Conservation (phyloP, 495 filamentous ascomycete species). For the Tuber borchii region DNA sequence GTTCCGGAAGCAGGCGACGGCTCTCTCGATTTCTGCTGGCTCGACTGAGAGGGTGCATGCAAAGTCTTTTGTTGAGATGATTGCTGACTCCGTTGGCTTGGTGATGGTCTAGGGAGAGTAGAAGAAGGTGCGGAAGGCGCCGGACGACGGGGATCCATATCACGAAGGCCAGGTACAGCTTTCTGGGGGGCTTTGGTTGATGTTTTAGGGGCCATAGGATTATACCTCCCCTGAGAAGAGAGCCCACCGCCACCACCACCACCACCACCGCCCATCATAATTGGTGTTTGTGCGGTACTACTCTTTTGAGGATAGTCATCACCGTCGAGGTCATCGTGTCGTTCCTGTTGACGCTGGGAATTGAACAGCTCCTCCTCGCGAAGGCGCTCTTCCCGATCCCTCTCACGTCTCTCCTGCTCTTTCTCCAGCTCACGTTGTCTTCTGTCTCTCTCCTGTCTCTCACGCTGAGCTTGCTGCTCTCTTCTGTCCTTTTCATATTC, state of each 20-base stretch:
- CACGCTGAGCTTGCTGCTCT: conserved; percentile 39
- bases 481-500: conserved; percentile 37
- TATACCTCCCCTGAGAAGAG: conserved; percentile 60
- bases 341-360: conserved; percentile 17
- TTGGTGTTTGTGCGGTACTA: conserved; percentile 31
- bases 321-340: conserved; percentile 27
- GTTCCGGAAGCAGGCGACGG: conserved; percentile 29
- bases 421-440: conserved; percentile 42
- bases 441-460: conserved; percentile 43
- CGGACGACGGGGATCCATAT: conserved; percentile 42
- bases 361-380: conserved; percentile 37
- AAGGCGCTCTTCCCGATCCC: conserved; percentile 36
- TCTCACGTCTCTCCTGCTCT: conserved; percentile 40
- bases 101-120: conserved; percentile 44
- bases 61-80: conserved; percentile 20
- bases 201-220: conserved; percentile 61
- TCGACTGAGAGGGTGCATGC: conserved; percentile 21
- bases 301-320: conserved; percentile 38
- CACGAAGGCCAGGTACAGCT: conserved; percentile 19
- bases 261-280: conserved; percentile 53
- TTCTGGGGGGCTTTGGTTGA: conserved; percentile 37
- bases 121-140: conserved; percentile 52
- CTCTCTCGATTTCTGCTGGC: conserved; percentile 34
- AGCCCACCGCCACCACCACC: conserved; percentile 53
- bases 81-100: conserved; percentile 39